Conservation (phyloP, 805 yeast species). For the Millerozyma miso region DNA sequence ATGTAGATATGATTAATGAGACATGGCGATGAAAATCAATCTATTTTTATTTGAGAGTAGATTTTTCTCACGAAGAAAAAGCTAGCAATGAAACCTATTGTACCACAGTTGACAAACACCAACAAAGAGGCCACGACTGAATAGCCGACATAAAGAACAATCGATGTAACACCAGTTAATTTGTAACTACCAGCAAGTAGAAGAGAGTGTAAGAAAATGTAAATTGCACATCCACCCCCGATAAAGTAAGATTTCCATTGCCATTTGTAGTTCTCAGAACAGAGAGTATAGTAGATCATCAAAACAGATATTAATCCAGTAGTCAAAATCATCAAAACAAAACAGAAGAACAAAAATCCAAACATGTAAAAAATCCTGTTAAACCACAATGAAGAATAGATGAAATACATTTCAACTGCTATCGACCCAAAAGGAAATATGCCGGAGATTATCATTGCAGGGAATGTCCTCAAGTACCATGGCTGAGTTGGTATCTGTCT, state of each 20-base stretch:
- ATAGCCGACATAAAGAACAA: constrained; percentile 80
- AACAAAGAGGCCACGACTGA: constrained; percentile 64
- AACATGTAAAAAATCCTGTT: constrained; percentile 94
- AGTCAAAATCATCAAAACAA: constrained; percentile 75
- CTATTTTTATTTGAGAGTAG: constrained; percentile 83
- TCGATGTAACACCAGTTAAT: constrained; percentile 69
- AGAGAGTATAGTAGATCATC: constrained; percentile 76
- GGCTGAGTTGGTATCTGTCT: constrained; percentile 94
- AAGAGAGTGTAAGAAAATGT: constrained; percentile 80
- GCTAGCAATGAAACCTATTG: constrained; percentile 77
- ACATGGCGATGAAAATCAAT: too few relatives aligned
- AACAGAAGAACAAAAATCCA: constrained; percentile 90
- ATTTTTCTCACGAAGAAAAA: constrained; percentile 73
- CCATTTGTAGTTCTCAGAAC: constrained; percentile 94
- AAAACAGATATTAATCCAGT: constrained; percentile 76
- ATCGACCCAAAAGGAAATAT: constrained; percentile 93
- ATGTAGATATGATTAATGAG: neutral
- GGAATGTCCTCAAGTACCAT: constrained; percentile 65
- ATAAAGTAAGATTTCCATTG: constrained; percentile 89
- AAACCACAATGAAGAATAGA: constrained; percentile 89
- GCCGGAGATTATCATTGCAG: constrained; percentile 74
- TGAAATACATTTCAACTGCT: constrained; percentile 91
- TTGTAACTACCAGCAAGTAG: constrained; percentile 60
- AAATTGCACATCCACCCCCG: constrained; percentile 85
- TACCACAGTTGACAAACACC: constrained; percentile 79